Percentiles rank a stretch among this genome's conserved stretches.
Evolutionary conservation across 345 rosid species (phyloP).

Genomic region (Bruguiera parviflora): DNA sequence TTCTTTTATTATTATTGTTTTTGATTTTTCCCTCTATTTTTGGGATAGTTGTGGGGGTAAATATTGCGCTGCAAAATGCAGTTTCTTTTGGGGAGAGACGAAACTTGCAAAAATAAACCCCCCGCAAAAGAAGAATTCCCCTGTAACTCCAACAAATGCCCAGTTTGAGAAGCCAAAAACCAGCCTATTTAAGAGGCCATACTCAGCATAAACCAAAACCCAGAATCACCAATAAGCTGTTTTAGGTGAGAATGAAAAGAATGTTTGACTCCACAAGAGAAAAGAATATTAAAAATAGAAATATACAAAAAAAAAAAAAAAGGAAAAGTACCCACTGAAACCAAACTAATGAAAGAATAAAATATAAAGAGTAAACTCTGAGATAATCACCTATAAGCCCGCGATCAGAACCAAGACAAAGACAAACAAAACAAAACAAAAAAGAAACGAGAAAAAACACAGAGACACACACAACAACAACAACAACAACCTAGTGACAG

Average conservation of each 20-base stretch:
- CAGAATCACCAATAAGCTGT: conserved; percentile 12
- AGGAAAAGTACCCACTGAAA: background rate
- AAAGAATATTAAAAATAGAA: too few species aligned
- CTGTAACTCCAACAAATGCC: background rate
- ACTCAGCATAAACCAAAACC: background rate
- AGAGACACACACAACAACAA: background rate
- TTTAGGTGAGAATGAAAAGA: background rate
- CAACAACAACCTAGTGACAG: background rate
- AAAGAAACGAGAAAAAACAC: too few species aligned
- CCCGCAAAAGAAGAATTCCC: background rate
- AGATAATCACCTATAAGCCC: background rate
- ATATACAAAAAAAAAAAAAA: background rate
- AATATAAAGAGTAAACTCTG: background rate
- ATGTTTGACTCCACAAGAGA: background rate
- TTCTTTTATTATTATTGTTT: too few species aligned
- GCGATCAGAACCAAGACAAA: background rate
- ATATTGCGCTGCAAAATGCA: background rate
- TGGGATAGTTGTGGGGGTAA: background rate
- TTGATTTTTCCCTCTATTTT: background rate
- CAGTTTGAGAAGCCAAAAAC: background rate
- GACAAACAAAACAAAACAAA: background rate
- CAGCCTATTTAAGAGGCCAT: background rate
- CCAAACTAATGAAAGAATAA: background rate
- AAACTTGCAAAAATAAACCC: background rate
- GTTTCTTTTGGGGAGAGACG: background rate